A percentile compares a stretch with the other conserved stretches of the same genome.
These are phyloP conservation scores for Spongospora subterranea DNA, from an alignment of 208 protist species.

Conservation along the genomic window DNA sequence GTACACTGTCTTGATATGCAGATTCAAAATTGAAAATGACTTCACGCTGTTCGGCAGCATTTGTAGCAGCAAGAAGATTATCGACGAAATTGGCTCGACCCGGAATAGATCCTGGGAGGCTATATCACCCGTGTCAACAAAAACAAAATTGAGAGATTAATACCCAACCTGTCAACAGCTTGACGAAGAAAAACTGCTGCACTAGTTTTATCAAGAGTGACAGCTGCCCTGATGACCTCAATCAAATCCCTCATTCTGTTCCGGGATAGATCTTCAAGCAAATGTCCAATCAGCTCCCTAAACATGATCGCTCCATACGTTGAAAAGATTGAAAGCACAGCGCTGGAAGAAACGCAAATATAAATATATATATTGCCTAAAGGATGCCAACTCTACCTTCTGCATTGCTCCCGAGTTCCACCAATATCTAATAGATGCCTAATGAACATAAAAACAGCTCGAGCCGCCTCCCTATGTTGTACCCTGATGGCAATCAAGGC, in stretches of 20 bases:
- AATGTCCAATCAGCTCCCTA: neutral
- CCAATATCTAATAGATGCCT: neutral
- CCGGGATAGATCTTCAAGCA: constrained; percentile 40
- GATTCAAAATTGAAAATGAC: constrained; percentile 38
- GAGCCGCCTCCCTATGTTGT: constrained; percentile 21
- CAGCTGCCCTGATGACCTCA: constrained; percentile 34
- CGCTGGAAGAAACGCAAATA: neutral
- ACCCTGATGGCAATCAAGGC: neutral
- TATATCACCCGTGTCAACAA: neutral
- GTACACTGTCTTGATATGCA: neutral
- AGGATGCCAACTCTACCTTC: neutral
- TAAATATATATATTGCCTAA: neutral
- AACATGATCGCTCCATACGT: neutral
- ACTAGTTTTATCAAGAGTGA: neutral
- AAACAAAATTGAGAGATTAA: neutral
- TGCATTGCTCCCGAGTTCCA: neutral
- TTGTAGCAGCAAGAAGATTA: neutral
- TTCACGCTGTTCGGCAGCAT: neutral
- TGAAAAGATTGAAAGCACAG: neutral
- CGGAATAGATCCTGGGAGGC: neutral
- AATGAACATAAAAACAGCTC: constrained; percentile 27
- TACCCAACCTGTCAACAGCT: neutral
- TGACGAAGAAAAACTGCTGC: neutral
- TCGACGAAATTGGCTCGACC: neutral
- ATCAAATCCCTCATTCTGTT: constrained; percentile 25